These are phyloP conservation scores for Thermothielavioides terrestris DNA, from an alignment of 495 filamentous ascomycete genomes.

Conservation along the genomic window DNA sequence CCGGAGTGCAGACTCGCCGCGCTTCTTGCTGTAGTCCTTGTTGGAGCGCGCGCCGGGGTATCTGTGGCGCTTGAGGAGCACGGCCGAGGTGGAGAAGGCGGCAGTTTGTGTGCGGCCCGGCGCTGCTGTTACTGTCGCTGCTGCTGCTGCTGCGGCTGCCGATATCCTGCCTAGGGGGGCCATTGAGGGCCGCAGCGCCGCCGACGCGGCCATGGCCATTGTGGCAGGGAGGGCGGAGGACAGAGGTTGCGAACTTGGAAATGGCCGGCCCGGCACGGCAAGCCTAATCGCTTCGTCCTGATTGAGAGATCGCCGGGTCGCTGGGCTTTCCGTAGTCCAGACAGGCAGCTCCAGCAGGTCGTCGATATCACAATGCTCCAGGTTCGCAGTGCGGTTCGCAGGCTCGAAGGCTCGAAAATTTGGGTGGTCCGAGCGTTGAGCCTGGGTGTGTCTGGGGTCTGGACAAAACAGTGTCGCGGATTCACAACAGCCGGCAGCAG, in stretches of 20 bases:
- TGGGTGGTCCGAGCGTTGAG: conserved; percentile 25
- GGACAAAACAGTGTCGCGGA: too few species aligned
- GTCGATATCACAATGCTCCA: conserved; percentile 4
- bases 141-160: too few species aligned
- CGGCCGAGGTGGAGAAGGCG: conserved; percentile 31
- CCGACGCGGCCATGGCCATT: conserved; percentile 38
- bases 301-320: neutral
- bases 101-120: conserved; percentile 8
- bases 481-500: neutral
- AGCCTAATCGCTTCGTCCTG: neutral
- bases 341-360: neutral
- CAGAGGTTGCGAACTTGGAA: neutral
- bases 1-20: conserved; percentile 73
- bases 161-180: conserved; percentile 19
- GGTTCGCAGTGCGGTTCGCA: neutral
- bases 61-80: conserved; percentile 28
- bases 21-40: conserved; percentile 56
- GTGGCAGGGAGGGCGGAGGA: neutral
- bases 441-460: too few species aligned
- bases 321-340: neutral
- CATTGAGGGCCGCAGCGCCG: conserved; percentile 38
- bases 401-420: conserved; percentile 18
- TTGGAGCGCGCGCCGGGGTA: conserved; percentile 32
- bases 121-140: too few species aligned
- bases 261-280: neutral